Evolutionary conservation across 495 filamentous ascomycete species (phyloP), one percentile per base, ranked within the genome.

Genomic region (Tricharina praecox): DNA sequence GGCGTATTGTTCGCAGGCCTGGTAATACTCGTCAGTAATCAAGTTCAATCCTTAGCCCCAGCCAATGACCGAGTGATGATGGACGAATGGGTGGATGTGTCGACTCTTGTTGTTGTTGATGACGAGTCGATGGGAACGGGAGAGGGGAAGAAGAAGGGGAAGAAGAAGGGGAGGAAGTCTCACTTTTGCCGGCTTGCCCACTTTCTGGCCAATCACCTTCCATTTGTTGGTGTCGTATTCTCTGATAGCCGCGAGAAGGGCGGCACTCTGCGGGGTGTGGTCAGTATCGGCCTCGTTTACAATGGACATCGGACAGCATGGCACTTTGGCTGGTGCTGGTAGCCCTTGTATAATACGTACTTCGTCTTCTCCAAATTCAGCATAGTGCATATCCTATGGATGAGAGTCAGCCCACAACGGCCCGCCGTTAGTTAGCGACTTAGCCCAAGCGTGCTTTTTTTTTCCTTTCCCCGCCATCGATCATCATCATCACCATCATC

Each of bases 191-290:
- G 90, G 90, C 68, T 97, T 97, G 50, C 88, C 87, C 51, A 97
- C 85, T 66, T 95, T 97, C 59, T 77, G 74, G 9, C 90, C 90
- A 52, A 97, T 96, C 11, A 78, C 74, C 67, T 97, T 97, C 90
- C 90, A 97, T 63, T 95, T 96, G 64, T 84, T 95, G 49, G 81
- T 77, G 62, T 97, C 90, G 64, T 97, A 97, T 62, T 97, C 90
- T 63, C 95, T 95, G 70, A 97, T 97, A 20, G 88, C 88, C 42
- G 79, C 83, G 30, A 90, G 73, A 35, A 96, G 70, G 21, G 88
- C 85, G 52, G 79, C 71, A 61, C 82, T 85, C 82, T 92, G 52
- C 44, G 41, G 49, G n/a, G n/a, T 19, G n/a, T 20, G 11, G 10
- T 40, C 37, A 40, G 20, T 20, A 15, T 8, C 18, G 37, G 37